Percentiles rank a stretch among this genome's conserved stretches.
Evolutionary conservation across 2,329 filamentous ascomycete genomes (phyloP).

Genomic region (Colletotrichum sp.): DNA sequence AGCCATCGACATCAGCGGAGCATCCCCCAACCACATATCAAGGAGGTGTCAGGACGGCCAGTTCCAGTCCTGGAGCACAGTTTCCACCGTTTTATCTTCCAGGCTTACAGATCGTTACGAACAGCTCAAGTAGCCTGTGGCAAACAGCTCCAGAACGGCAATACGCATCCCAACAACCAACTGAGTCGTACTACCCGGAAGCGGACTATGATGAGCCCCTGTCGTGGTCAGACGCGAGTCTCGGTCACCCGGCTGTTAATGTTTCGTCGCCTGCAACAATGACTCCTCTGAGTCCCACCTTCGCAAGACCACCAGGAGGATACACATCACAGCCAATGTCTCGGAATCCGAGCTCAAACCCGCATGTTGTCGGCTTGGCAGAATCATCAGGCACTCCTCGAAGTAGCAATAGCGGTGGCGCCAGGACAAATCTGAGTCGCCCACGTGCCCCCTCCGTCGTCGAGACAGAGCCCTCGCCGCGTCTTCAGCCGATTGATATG

Average conservation of each 20-base stretch:
- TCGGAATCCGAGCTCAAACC: slow-evolving; percentile 42
- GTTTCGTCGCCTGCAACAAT: slow-evolving; percentile 25
- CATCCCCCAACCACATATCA: not conserved
- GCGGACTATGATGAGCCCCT: slow-evolving; percentile 1
- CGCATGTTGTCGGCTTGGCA: not conserved
- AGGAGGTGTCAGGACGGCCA: slow-evolving; percentile 32
- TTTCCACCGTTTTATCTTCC: slow-evolving; percentile 31
- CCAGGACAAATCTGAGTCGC: slow-evolving; percentile 27
- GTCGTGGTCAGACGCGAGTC: not conserved
- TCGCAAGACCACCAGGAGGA: slow-evolving; percentile 32
- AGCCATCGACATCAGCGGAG: not conserved
- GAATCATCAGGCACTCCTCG: not conserved
- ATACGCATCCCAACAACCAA: slow-evolving; percentile 14
- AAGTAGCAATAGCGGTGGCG: slow-evolving; percentile 24
- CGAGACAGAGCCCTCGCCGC: slow-evolving; percentile 49
- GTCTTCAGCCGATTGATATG: slow-evolving; percentile 32
- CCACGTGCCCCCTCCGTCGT: slow-evolving; percentile 41
- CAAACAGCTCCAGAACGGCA: slow-evolving; percentile 15
- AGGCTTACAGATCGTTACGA: slow-evolving; percentile 15
- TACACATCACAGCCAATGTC: slow-evolving; percentile 58
- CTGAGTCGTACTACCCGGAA: not conserved
- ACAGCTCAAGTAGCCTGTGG: not conserved
- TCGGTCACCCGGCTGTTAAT: slow-evolving; percentile 7
- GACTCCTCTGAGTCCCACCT: slow-evolving; percentile 24
- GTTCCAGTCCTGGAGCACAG: slow-evolving; percentile 32